Conservation (phyloP, 179 eudicot species). For the Spergularia azorica region DNA sequence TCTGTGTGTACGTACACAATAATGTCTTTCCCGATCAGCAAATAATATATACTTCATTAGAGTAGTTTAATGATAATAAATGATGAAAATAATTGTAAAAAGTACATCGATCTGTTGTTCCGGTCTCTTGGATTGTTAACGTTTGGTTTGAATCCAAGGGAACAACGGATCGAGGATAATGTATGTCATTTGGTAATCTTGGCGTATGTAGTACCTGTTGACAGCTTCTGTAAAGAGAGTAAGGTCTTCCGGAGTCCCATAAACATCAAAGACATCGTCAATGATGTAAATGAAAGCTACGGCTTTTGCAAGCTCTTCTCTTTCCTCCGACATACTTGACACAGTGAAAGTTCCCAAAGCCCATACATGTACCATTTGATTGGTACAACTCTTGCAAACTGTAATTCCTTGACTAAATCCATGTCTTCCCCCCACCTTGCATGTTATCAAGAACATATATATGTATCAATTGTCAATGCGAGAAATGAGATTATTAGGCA, state of each 20-base stretch:
- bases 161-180: no score
- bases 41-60: no score
- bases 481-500: no score
- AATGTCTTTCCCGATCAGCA: no score
- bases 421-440: slow-evolving; percentile 54
- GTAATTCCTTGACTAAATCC: slow-evolving; percentile 37
- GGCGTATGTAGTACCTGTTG: slow-evolving; percentile 24
- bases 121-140: no score
- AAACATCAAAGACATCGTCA: slow-evolving; percentile 34
- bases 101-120: neutral
- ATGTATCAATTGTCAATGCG: no score
- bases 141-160: neutral
- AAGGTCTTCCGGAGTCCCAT: slow-evolving; percentile 37
- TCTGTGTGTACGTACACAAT: slow-evolving; percentile 28
- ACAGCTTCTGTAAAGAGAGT: slow-evolving; percentile 46
- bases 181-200: no score
- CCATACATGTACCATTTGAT: slow-evolving; percentile 46
- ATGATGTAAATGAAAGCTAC: slow-evolving; percentile 22
- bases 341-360: slow-evolving; percentile 31
- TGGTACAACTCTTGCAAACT: slow-evolving; percentile 43
- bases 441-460: neutral
- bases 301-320: slow-evolving; percentile 42
- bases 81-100: no score
- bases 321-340: slow-evolving; percentile 31
- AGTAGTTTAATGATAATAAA: no score